These are phyloP conservation scores for Fusarium sp. DNA, from an alignment of 2,329 filamentous ascomycete genomes.

Conservation along the genomic window DNA sequence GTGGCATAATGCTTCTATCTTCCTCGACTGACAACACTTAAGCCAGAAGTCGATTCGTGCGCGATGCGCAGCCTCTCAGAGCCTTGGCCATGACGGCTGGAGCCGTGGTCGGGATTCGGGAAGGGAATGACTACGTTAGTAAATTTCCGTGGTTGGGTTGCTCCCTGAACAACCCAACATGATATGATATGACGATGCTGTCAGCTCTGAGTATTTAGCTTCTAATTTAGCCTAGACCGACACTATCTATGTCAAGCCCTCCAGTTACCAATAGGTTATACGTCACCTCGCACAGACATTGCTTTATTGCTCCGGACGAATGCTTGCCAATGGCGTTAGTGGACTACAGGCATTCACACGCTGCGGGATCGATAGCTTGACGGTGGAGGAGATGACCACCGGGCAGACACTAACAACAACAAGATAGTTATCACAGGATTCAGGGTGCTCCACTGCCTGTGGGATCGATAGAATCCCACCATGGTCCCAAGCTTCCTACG, in stretches of 20 bases:
- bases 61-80: background rate
- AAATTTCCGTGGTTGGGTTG: conserved; percentile 45
- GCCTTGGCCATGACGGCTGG: conserved; percentile 36
- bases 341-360: conserved; percentile 19
- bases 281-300: conserved; percentile 39
- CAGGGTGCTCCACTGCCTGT: conserved; percentile 33
- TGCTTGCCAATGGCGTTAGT: conserved; percentile 26
- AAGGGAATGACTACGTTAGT: conserved; percentile 36
- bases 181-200: conserved; percentile 47
- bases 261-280: conserved; percentile 29
- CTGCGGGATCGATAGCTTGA: conserved; percentile 33
- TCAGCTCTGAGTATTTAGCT: conserved; percentile 23
- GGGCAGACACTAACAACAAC: conserved; percentile 14
- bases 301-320: conserved; percentile 25
- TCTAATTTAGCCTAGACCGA: conserved; percentile 23
- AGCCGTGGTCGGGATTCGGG: conserved; percentile 36
- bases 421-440: conserved; percentile 18
- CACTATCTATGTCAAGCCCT: conserved; percentile 25
- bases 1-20: background rate
- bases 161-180: conserved; percentile 32
- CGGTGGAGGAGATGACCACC: conserved; percentile 21
- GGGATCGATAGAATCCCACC: conserved; percentile 30
- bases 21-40: background rate
- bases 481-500: conserved; percentile 35
- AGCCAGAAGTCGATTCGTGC: background rate